Evolutionary conservation across 192 early-diverging fungal genomes (phyloP).

Genomic region (Coemansia sp.): DNA sequence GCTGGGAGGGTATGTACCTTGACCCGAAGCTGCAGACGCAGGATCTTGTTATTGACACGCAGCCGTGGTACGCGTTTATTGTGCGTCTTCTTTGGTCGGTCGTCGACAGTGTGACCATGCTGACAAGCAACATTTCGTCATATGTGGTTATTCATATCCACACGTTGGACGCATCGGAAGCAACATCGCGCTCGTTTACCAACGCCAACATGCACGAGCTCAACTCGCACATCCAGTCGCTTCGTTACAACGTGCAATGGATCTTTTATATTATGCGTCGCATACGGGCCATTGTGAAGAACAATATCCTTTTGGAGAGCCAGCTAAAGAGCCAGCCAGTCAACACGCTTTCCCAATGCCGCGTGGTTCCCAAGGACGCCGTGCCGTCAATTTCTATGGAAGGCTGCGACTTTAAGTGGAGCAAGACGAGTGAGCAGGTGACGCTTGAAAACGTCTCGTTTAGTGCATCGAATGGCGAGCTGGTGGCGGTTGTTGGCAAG

Average conservation of each 20-base stretch:
- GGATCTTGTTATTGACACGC: background rate
- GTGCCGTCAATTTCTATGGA: constrained; percentile 7
- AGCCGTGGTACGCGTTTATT: constrained; percentile 34
- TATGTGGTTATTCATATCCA: constrained; percentile 21
- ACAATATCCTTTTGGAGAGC: constrained; percentile 15
- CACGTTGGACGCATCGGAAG: background rate
- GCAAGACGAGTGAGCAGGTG: background rate
- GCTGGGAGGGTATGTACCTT: constrained; percentile 44
- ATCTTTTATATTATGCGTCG: background rate
- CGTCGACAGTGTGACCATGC: constrained; percentile 1
- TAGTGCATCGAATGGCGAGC: constrained; percentile 50
- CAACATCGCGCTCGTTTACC: background rate
- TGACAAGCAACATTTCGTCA: constrained; percentile 12
- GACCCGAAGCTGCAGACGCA: constrained; percentile 16
- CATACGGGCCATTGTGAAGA: background rate
- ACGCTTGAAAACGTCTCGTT: constrained; percentile 45
- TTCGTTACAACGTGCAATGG: background rate
- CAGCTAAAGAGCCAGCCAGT: constrained; percentile 4
- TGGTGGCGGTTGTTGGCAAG: constrained; percentile 79
- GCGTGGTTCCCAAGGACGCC: background rate
- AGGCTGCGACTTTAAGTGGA: constrained; percentile 31
- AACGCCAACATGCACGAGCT: constrained; percentile 36
- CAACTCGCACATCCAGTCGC: constrained; percentile 3
- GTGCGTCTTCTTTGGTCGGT: constrained; percentile 15
- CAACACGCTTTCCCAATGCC: constrained; percentile 8